Conservation (phyloP, 2,329 filamentous ascomycete genomes). For the Xylariaceae sp. region DNA sequence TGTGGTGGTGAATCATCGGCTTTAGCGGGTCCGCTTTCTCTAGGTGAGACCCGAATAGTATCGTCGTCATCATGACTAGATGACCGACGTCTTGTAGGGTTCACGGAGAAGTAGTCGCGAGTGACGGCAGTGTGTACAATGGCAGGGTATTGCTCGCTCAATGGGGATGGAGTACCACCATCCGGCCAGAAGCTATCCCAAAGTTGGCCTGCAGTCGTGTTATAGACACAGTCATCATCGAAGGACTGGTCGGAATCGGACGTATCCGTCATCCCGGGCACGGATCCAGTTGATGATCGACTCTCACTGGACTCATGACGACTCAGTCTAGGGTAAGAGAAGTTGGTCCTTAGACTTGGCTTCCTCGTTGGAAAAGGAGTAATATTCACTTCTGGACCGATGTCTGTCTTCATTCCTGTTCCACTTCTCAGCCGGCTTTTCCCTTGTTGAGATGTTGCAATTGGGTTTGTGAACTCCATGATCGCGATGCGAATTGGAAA, state of each 20-base stretch:
- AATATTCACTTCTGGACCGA: slow-evolving; percentile 9
- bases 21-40: slow-evolving; percentile 18
- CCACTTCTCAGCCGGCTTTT: slow-evolving; percentile 4
- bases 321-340: slow-evolving; percentile 32
- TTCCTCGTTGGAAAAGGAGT: slow-evolving; percentile 17
- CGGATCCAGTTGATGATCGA: slow-evolving; percentile 43
- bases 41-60: slow-evolving; percentile 22
- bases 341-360: slow-evolving; percentile 29
- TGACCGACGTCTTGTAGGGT: slow-evolving; percentile 8
- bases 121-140: slow-evolving; percentile 14
- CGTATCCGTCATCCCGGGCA: slow-evolving; percentile 49
- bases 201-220: slow-evolving; percentile 41
- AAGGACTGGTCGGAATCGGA: slow-evolving; percentile 48
- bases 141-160: slow-evolving; percentile 18
- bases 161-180: slow-evolving; percentile 4
- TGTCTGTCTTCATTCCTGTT: slow-evolving; percentile 11
- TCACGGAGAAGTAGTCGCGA: slow-evolving; percentile 20
- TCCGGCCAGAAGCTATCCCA: slow-evolving; percentile 51
- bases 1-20: slow-evolving; percentile 23
- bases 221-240: slow-evolving; percentile 50
- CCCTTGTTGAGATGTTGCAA: slow-evolving; percentile 10
- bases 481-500: slow-evolving; percentile 6
- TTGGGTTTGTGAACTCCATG: slow-evolving; percentile 23
- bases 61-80: slow-evolving; percentile 20
- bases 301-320: slow-evolving; percentile 28